Base-by-base conservation (phyloP, 192 early-diverging fungal species). In the Backusella mclennaniae region DNA sequence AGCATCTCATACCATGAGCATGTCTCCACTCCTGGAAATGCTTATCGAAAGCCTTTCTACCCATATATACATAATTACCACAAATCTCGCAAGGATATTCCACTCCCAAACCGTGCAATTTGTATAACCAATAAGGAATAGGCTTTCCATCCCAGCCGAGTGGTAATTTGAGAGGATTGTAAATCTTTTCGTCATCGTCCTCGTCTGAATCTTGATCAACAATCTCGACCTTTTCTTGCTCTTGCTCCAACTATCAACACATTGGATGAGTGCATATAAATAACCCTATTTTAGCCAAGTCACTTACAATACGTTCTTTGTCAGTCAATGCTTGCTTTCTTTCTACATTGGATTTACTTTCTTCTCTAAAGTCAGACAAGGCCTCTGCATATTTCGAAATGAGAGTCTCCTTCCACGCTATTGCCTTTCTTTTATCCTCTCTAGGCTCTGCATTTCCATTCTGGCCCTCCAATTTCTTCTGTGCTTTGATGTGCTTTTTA, bases 101-200 rank as follows among this genome's bases (percentile, higher is more conserved):
- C 35, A 96, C 93, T 14, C 95, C 95, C 69, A 99, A 84, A 6
- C 97, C 97, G 79, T 98, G 97, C 66, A 99, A 86, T 84, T 98
- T 98, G 89, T 95, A 99, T 35, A 99, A 85, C 97, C 97, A 99
- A 81, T 95, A 99, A 21, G 97, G 97, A 84, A 99, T 99, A 21
- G 96, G 97, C 81, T 99, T 99, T 41, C 96, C 97, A 80, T 99
- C 97, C 95, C 95, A 98, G 14, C 96, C 97, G 69, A 99, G 79
- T 1, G 96, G 96, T 63, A 99, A 80, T 72, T 98, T 99, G 17
- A 98, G 87, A 21, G 97, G 97, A 74, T 99, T 99, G 80, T 99
- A 99, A 56, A 96, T 92, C 79, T 96, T 94, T 69, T 96, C 95
- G 38, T 96, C 94, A 21, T 94, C 92, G 49, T 90, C 87, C 1